Conservation (phyloP, 768 basidiomycete species). For the Pulveroboletus frians region DNA sequence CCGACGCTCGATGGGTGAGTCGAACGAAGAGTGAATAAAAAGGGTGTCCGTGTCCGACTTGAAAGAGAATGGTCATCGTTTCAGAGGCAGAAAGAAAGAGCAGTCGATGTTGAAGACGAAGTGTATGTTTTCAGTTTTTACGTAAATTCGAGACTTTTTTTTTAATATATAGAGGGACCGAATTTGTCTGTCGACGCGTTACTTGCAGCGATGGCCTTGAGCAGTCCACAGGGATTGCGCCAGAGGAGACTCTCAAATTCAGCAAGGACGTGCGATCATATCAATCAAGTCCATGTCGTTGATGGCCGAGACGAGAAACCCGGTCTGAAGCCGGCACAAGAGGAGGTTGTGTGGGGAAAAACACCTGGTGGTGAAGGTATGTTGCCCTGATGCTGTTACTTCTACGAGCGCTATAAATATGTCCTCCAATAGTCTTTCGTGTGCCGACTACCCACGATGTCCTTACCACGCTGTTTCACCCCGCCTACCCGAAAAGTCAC, state of each 20-base stretch:
- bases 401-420: constrained; percentile 6
- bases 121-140: constrained; percentile 5
- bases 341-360: constrained; percentile 84
- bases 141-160: constrained; percentile 8
- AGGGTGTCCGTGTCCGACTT: constrained; percentile 22
- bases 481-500: constrained; percentile 79
- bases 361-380: constrained; percentile 75
- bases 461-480: constrained; percentile 78
- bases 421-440: constrained; percentile 63
- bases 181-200: neutral
- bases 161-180: neutral
- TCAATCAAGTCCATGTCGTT: constrained; percentile 1
- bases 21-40: constrained; percentile 47
- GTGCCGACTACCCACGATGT: constrained; percentile 93
- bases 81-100: no score
- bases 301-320: constrained; percentile 13
- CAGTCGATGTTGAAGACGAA: no score
- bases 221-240: constrained; percentile 21
- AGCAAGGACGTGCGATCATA: neutral
- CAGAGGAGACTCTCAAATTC: constrained; percentile 15
- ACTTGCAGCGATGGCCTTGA: constrained; percentile 15
- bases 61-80: neutral
- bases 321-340: constrained; percentile 10
- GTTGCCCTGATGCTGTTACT: constrained; percentile 13
- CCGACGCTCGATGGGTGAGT: constrained; percentile 40